Conservation (phyloP, 352 stramenopile genomes). For the Phytophthora syringae region DNA sequence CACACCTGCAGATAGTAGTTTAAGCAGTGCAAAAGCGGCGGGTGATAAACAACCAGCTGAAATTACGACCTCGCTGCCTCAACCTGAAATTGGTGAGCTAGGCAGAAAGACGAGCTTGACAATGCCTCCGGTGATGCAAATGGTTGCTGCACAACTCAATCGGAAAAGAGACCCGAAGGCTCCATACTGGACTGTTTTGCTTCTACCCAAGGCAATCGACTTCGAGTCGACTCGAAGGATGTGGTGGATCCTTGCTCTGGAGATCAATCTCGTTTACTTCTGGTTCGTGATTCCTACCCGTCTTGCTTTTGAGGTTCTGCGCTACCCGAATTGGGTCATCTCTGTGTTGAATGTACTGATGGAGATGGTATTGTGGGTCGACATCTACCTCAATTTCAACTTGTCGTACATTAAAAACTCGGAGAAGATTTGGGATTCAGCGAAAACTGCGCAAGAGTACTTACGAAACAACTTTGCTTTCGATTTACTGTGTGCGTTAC, state of each 20-base stretch:
- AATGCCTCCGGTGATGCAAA: slow-evolving; percentile 33
- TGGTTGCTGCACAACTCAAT: slow-evolving; percentile 21
- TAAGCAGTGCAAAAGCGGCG: background rate
- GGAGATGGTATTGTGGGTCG: slow-evolving; percentile 50
- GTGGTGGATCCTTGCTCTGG: slow-evolving; percentile 56
- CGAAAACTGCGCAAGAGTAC: slow-evolving; percentile 42
- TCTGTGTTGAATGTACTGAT: slow-evolving; percentile 39
- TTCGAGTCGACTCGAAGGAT: slow-evolving; percentile 44
- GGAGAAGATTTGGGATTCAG: slow-evolving; percentile 67
- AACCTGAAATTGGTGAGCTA: background rate
- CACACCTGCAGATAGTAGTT: background rate
- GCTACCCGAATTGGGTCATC: slow-evolving; percentile 40
- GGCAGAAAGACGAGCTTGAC: slow-evolving; percentile 26
- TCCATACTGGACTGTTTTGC: slow-evolving; percentile 36
- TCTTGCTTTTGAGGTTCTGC: slow-evolving; percentile 43
- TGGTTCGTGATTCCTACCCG: slow-evolving; percentile 61
- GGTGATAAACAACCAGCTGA: slow-evolving; percentile 10
- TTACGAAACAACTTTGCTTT: slow-evolving; percentile 34
- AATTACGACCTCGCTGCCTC: background rate
- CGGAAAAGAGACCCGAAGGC: slow-evolving; percentile 22
- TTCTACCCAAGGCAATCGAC: slow-evolving; percentile 51
- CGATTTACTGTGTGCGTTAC: slow-evolving; percentile 56
- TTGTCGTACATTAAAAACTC: slow-evolving; percentile 54
- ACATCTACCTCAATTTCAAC: slow-evolving; percentile 69
- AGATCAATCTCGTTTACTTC: slow-evolving; percentile 60